A percentile compares a stretch with the other conserved stretches of the same genome.
Evolutionary conservation across 176 grass and related monocot genomes (phyloP).

Genomic region (Chloris gayana): DNA sequence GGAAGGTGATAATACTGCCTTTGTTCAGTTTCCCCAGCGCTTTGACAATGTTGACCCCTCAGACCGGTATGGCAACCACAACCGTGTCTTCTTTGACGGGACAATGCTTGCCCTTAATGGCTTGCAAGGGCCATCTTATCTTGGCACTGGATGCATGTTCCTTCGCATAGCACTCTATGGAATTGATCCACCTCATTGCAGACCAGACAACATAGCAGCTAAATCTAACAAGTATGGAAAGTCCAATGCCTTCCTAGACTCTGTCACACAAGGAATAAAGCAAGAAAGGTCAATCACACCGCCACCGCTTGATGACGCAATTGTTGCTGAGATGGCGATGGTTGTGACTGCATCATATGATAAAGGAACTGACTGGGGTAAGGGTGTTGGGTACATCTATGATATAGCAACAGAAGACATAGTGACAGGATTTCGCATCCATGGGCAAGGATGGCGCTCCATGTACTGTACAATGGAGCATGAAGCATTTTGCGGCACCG

Average conservation of each 20-base stretch:
- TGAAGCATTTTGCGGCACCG: slow-evolving; percentile 28
- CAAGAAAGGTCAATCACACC: background rate
- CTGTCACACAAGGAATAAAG: background rate
- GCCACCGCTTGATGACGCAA: background rate
- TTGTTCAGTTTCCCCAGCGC: slow-evolving; percentile 84
- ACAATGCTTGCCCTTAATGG: slow-evolving; percentile 85
- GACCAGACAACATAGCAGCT: background rate
- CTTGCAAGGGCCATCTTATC: slow-evolving; percentile 44
- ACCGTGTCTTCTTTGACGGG: slow-evolving; percentile 77
- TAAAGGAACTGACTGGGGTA: slow-evolving; percentile 21
- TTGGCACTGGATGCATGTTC: slow-evolving; percentile 45
- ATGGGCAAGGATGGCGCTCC: slow-evolving; percentile 32
- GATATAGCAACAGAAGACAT: slow-evolving; percentile 40
- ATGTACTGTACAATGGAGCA: slow-evolving; percentile 34
- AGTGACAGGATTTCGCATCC: slow-evolving; percentile 38
- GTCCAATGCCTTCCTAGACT: slow-evolving; percentile 13
- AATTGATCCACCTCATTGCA: slow-evolving; percentile 14
- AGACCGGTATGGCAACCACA: slow-evolving; percentile 83
- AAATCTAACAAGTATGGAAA: background rate
- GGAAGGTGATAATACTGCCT: slow-evolving; percentile 63
- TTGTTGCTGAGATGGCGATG: background rate
- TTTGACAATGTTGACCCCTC: slow-evolving; percentile 84
- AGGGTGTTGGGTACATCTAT: slow-evolving; percentile 34
- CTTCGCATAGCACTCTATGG: slow-evolving; percentile 40
- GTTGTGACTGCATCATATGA: slow-evolving; percentile 2